phyloP scores from a whole-genome alignment of 441 rosid species.

The Brassica balearica region DNA sequence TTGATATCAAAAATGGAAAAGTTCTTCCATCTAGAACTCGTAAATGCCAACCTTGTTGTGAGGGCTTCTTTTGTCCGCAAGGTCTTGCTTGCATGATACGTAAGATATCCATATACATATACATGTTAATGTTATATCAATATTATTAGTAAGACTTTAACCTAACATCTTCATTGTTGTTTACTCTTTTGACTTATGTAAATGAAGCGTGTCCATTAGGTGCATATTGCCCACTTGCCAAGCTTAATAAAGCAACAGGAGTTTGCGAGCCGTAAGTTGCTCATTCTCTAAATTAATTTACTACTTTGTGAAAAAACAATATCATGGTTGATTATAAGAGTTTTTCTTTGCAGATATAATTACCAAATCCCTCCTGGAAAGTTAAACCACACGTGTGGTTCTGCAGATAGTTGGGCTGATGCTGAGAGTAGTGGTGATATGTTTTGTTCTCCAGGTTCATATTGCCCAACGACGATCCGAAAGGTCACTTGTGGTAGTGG shows the following conservation, averaged over 20 bases:
- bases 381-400: conserved; percentile 62
- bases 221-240: conserved; percentile 68
- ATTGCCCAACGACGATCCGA: conserved; percentile 60
- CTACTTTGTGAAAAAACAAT: too few species aligned
- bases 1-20: conserved; percentile 53
- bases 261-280: conserved; percentile 71
- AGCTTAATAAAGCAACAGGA: conserved; percentile 63
- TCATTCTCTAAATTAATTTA: background rate
- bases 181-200: conserved; percentile 35
- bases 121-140: conserved; percentile 1
- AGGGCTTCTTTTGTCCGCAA: conserved; percentile 78
- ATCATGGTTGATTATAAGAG: conserved; percentile 26
- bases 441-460: conserved; percentile 75
- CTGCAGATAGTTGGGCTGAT: conserved; percentile 70
- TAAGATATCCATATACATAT: conserved; percentile 38
- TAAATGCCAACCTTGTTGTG: conserved; percentile 71
- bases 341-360: conserved; percentile 53
- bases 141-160: background rate
- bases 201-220: conserved; percentile 70
- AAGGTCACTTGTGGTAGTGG: conserved; percentile 65
- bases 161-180: conserved; percentile 37
- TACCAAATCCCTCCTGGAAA: conserved; percentile 65
- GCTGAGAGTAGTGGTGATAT: conserved; percentile 53
- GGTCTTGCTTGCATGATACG: conserved; percentile 82
- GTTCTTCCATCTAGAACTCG: conserved; percentile 55